Conservation (phyloP, 176 grass and related monocot species). For the Guadua angustifolia region DNA sequence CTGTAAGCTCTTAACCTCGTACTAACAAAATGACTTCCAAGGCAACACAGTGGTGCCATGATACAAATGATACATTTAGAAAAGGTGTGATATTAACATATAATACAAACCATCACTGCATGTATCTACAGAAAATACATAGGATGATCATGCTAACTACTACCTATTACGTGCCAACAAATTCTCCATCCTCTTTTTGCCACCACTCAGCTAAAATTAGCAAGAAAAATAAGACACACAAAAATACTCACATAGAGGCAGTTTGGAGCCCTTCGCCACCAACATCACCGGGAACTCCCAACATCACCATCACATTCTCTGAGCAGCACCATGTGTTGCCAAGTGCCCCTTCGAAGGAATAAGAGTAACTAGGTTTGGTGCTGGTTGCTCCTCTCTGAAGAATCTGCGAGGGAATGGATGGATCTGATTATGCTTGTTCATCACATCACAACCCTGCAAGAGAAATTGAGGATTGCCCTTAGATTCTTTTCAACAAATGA, state of each 20-base stretch:
- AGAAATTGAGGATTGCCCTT: background rate
- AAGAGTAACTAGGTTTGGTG: conserved; percentile 39
- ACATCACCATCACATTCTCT: conserved; percentile 53
- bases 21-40: background rate
- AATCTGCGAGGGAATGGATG: conserved; percentile 54
- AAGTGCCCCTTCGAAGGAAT: conserved; percentile 40
- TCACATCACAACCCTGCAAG: conserved; percentile 71
- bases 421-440: conserved; percentile 67
- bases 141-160: conserved; percentile 83
- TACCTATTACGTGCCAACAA: conserved; percentile 33
- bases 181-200: conserved; percentile 32
- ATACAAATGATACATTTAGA: conserved; percentile 39
- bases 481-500: conserved; percentile 7
- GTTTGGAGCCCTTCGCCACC: conserved; percentile 38
- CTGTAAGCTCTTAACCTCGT: background rate
- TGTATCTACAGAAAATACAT: conserved; percentile 91
- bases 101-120: conserved; percentile 89
- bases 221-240: conserved; percentile 7
- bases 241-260: conserved; percentile 58
- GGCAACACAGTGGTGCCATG: conserved; percentile 29
- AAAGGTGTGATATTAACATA: conserved; percentile 56
- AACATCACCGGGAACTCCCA: conserved; percentile 44
- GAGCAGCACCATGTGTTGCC: conserved; percentile 36
- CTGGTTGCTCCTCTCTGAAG: conserved; percentile 54
- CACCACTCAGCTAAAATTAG: conserved; percentile 33